These are phyloP conservation scores for Cercospora sp. DNA, from an alignment of 2,329 filamentous ascomycete genomes.

Conservation along the genomic window DNA sequence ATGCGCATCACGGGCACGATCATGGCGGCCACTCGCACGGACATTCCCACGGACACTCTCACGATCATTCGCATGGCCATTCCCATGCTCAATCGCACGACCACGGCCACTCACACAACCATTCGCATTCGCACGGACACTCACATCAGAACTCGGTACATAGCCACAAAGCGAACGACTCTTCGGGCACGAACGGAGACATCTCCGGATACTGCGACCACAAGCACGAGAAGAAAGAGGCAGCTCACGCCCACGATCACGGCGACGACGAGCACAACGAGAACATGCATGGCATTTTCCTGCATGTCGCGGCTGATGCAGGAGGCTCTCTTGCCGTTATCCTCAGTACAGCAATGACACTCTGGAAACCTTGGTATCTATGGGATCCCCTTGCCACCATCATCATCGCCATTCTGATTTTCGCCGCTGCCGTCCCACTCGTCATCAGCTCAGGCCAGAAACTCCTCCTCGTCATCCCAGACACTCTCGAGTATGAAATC, in stretches of 20 bases:
- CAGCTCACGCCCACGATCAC: slow-evolving; percentile 22
- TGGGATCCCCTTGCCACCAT: slow-evolving; percentile 95
- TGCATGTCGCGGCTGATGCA: slow-evolving; percentile 93
- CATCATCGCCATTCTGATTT: slow-evolving; percentile 89
- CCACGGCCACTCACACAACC: slow-evolving; percentile 33
- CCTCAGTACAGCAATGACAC: slow-evolving; percentile 82
- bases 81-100: slow-evolving; percentile 33
- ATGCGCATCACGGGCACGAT: slow-evolving; percentile 52
- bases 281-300: slow-evolving; percentile 96
- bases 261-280: slow-evolving; percentile 67
- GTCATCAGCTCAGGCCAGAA: slow-evolving; percentile 82
- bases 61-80: slow-evolving; percentile 39
- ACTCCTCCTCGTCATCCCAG: slow-evolving; percentile 80
- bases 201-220: slow-evolving; percentile 21
- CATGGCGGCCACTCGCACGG: slow-evolving; percentile 39
- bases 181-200: slow-evolving; percentile 19
- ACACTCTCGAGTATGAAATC: slow-evolving; percentile 81
- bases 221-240: slow-evolving; percentile 16
- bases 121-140: slow-evolving; percentile 51
- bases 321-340: slow-evolving; percentile 94
- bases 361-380: slow-evolving; percentile 84
- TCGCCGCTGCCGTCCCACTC: slow-evolving; percentile 85
- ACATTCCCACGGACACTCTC: slow-evolving; percentile 41
- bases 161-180: slow-evolving; percentile 18
- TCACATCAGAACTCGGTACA: slow-evolving; percentile 13